Percentiles rank a stretch among this genome's conserved stretches.
Evolutionary conservation across 176 grass and related monocot genomes (phyloP).

Genomic region (Triticum turgidum): DNA sequence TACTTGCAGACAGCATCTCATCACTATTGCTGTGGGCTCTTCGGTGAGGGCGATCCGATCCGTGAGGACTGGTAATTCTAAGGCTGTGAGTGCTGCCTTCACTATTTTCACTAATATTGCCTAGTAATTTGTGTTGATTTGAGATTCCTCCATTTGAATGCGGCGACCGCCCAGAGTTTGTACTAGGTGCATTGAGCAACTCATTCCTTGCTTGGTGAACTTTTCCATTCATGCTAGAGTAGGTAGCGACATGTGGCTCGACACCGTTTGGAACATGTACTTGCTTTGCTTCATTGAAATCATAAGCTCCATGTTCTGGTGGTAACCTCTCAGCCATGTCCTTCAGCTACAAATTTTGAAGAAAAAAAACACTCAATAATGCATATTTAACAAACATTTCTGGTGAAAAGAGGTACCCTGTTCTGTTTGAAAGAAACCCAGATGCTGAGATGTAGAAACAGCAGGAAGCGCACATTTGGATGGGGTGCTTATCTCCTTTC

Average conservation of each 20-base stretch:
- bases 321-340: conserved; percentile 86
- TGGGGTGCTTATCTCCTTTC: neutral
- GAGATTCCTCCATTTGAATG: conserved; percentile 53
- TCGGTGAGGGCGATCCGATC: conserved; percentile 32
- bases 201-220: conserved; percentile 48
- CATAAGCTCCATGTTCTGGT: conserved; percentile 43
- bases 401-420: neutral
- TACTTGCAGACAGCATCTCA: conserved; percentile 44
- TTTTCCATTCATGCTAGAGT: conserved; percentile 55
- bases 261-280: conserved; percentile 45
- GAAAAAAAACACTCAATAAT: conserved; percentile 4
- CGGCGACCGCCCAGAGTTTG: conserved; percentile 25
- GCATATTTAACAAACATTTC: conserved; percentile 12
- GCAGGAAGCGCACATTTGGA: neutral
- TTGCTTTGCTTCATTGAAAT: conserved; percentile 54
- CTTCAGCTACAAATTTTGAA: conserved; percentile 48
- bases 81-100: conserved; percentile 55
- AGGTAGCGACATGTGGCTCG: conserved; percentile 29
- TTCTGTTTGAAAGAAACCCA: neutral
- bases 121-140: conserved; percentile 45
- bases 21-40: conserved; percentile 47
- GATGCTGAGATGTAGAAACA: neutral
- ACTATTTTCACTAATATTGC: conserved; percentile 45
- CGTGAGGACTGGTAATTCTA: conserved; percentile 38
- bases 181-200: conserved; percentile 21